These are phyloP conservation scores for Sistotremastrum niveocremeum DNA, from an alignment of 768 basidiomycete species.

Conservation along the genomic window DNA sequence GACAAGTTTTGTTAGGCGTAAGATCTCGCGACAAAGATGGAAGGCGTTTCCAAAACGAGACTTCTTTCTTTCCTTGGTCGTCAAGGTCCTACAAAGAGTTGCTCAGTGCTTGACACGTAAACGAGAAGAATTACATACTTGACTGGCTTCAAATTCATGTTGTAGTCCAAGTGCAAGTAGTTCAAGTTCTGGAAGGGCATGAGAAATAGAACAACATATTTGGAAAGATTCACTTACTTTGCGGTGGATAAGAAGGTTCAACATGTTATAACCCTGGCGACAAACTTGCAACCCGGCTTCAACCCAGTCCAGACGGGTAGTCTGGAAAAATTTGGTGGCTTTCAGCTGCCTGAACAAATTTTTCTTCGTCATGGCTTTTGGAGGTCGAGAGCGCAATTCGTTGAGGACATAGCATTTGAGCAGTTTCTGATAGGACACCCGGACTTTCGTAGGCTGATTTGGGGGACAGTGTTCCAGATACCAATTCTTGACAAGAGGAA, in stretches of 20 bases:
- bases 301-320: conserved; percentile 95
- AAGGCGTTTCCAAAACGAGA: conserved; percentile 99
- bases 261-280: conserved; percentile 98
- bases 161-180: conserved; percentile 93
- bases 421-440: conserved; percentile 97
- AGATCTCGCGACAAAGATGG: conserved; percentile 94
- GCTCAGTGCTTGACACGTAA: conserved; percentile 5
- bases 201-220: neutral
- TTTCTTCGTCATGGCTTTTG: conserved; percentile 98
- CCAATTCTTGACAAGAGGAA: conserved; percentile 96
- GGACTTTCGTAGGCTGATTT: conserved; percentile 91
- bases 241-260: conserved; percentile 96
- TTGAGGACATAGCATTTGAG: conserved; percentile 94
- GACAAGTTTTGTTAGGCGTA: conserved; percentile 94
- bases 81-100: conserved; percentile 60
- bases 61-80: conserved; percentile 99
- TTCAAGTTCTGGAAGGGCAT: conserved; percentile 52
- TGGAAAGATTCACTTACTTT: conserved; percentile 40
- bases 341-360: conserved; percentile 92
- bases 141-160: conserved; percentile 97
- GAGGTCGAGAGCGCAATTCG: conserved; percentile 74
- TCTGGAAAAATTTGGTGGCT: conserved; percentile 99
- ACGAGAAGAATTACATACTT: conserved; percentile 31
- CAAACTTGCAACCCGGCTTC: conserved; percentile 98
- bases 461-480: conserved; percentile 98